phyloP scores from a whole-genome alignment of 1,139 yeast genomes.

The Petasospora rhodanensis region DNA sequence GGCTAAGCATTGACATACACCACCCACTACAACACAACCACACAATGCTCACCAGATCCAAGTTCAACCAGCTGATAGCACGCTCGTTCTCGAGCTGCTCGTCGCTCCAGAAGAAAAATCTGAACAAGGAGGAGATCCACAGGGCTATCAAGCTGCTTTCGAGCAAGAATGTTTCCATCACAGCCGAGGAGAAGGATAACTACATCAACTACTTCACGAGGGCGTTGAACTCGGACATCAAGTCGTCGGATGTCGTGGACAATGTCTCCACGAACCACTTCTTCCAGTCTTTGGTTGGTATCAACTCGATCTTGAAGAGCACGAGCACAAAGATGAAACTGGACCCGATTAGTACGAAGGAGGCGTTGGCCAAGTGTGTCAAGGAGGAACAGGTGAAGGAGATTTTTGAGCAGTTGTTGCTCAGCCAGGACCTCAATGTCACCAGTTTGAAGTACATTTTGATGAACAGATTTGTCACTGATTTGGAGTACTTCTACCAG shows the following conservation, averaged over 20 bases:
- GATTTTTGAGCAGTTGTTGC: slow-evolving; percentile 15
- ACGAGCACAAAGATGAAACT: slow-evolving; percentile 1
- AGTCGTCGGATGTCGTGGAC: slow-evolving; percentile 1
- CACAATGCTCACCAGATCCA: too few species aligned
- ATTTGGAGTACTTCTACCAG: slow-evolving; percentile 11
- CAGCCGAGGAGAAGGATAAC: slow-evolving; percentile 15
- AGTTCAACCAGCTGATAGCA: too few species aligned
- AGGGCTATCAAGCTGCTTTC: slow-evolving; percentile 14
- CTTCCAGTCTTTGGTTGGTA: slow-evolving; percentile 19
- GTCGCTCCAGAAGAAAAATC: slow-evolving; percentile 2
- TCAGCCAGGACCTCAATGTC: slow-evolving; percentile 8
- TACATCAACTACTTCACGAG: slow-evolving; percentile 18
- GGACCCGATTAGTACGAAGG: slow-evolving; percentile 12
- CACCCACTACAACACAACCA: too few species aligned
- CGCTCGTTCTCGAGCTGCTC: slow-evolving; percentile 8
- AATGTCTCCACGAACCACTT: slow-evolving; percentile 10
- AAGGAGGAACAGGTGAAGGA: slow-evolving; percentile 6
- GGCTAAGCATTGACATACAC: too few species aligned
- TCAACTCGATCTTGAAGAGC: slow-evolving; percentile 13
- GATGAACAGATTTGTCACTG: slow-evolving; percentile 6
- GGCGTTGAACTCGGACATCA: slow-evolving; percentile 17
- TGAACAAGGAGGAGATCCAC: slow-evolving; percentile 11
- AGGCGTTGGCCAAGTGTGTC: slow-evolving; percentile 3
- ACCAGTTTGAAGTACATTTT: slow-evolving; percentile 12
- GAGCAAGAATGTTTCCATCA: slow-evolving; percentile 8